Base-by-base conservation (phyloP, 208 protist genomes). In the Herpetomonas muscarum region DNA sequence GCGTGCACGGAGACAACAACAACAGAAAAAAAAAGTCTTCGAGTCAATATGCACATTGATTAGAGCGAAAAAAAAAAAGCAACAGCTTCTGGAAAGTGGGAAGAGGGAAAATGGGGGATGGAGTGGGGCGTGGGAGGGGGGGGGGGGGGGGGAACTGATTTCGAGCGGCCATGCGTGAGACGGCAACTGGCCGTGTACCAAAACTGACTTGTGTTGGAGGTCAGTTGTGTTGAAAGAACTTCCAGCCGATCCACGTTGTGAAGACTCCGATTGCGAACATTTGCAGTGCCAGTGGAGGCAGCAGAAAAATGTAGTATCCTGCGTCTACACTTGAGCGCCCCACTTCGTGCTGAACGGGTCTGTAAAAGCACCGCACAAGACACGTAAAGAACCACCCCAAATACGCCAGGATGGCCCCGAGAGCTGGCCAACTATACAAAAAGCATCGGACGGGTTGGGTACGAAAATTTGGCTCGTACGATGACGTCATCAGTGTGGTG, bases 181-280 rank as follows among this genome's bases (percentile, higher is more conserved):
- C 34, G 34, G 7, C 7, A 15, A 39, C 41, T 12, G 19, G 15
- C n/a, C n/a, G n/a, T n/a, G n/a, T n/a, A n/a, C n/a, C n/a, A n/a
- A n/a, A n/a, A n/a, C n/a, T n/a, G n/a, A n/a, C n/a, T n/a, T n/a
- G n/a, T n/a, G n/a, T n/a, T n/a, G n/a, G n/a, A n/a, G n/a, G 1
- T 65, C 60, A 93, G 50, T 93, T 93, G 47, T 86, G 86, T 1
- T 45, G 64, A 44, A 93, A 93, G 32, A 93, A 85, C 60, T 90
- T 90, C 82, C 80, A 93, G 44, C 82, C 85, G 22, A 92, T 64
- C 80, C 80, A 92, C 25, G 71, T 81, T 1, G 53, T 67, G 56
- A 85, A 85, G 17, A 79, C 59, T 22, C 61, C 68, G 29, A 91
- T 47, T 55, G 70, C 75, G 39, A 85, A 46, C 22, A 32, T 28